Conservation (phyloP, 2,329 filamentous ascomycete genomes). For the Fusarium lyarnte region DNA sequence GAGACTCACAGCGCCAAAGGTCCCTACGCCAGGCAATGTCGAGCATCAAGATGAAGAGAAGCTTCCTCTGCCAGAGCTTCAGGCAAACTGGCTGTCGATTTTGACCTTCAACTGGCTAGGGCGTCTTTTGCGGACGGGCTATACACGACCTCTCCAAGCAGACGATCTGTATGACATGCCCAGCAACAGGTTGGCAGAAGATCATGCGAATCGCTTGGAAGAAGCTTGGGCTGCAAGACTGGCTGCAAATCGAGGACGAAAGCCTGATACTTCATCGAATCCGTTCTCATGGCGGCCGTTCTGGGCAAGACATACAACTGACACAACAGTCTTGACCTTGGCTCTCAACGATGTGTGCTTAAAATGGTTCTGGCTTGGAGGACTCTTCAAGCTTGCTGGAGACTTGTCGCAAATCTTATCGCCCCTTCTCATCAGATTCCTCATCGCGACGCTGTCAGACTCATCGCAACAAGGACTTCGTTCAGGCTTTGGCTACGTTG, state of each 20-base stretch:
- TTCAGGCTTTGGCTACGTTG: slow-evolving; percentile 19
- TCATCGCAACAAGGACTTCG: slow-evolving; percentile 14
- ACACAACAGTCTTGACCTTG: slow-evolving; percentile 41
- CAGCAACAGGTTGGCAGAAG: slow-evolving; percentile 9
- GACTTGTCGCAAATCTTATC: slow-evolving; percentile 34
- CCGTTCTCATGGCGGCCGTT: slow-evolving; percentile 31
- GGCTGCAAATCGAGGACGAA: background rate
- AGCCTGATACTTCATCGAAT: background rate
- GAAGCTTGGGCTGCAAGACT: slow-evolving; percentile 14
- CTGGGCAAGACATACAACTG: slow-evolving; percentile 39
- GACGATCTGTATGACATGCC: slow-evolving; percentile 26
- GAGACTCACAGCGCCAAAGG: background rate
- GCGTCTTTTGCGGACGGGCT: slow-evolving; percentile 13
- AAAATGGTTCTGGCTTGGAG: slow-evolving; percentile 44
- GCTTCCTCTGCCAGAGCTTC: slow-evolving; percentile 2
- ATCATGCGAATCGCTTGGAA: slow-evolving; percentile 24
- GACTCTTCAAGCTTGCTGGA: slow-evolving; percentile 41
- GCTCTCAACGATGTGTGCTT: slow-evolving; percentile 47
- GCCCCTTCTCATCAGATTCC: slow-evolving; percentile 21
- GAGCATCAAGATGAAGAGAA: slow-evolving; percentile 4
- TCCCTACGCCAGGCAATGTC: slow-evolving; percentile 1
- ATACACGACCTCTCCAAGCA: slow-evolving; percentile 19
- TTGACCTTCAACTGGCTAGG: slow-evolving; percentile 21
- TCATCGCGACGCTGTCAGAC: slow-evolving; percentile 15
- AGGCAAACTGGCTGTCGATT: slow-evolving; percentile 18